Conservation (phyloP, 305 asterid species). For the Rubia peregrina region DNA sequence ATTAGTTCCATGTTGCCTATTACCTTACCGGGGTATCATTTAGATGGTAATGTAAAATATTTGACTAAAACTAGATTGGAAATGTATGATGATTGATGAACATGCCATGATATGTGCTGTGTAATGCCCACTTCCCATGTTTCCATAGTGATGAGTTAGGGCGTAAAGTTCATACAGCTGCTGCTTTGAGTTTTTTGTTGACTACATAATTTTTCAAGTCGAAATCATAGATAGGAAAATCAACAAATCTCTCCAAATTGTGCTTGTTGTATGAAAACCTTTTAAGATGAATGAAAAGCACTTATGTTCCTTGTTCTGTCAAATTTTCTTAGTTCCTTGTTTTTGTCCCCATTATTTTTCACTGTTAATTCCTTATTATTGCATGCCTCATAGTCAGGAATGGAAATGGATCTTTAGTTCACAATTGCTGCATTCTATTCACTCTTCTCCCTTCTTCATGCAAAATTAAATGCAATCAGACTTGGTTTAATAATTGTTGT, state of each 20-base stretch:
- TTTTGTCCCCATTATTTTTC: too few species aligned
- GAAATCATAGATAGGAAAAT: constrained; percentile 90
- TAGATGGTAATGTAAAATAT: neutral
- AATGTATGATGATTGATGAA: neutral
- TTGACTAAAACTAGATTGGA: neutral
- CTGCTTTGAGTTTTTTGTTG: constrained; percentile 65
- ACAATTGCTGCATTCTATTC: too few species aligned
- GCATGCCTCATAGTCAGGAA: too few species aligned
- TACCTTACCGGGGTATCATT: neutral
- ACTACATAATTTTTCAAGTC: constrained; percentile 87
- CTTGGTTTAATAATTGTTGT: too few species aligned
- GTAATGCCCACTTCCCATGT: constrained; percentile 99
- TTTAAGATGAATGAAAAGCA: constrained; percentile 91
- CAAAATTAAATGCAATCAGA: too few species aligned
- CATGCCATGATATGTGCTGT: constrained; percentile 88
- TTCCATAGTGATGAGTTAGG: constrained; percentile 85
- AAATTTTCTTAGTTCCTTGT: too few species aligned
- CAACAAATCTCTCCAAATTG: constrained; percentile 90
- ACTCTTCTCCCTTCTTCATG: too few species aligned
- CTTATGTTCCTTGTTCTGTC: constrained; percentile 33
- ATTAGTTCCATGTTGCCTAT: too few species aligned
- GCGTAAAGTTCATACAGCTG: constrained; percentile 96
- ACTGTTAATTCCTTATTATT: too few species aligned
- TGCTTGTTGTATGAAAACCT: constrained; percentile 97
- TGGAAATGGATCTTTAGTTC: too few species aligned